Base-by-base conservation (phyloP, 441 rosid species). In the Macaranga tanarius region DNA sequence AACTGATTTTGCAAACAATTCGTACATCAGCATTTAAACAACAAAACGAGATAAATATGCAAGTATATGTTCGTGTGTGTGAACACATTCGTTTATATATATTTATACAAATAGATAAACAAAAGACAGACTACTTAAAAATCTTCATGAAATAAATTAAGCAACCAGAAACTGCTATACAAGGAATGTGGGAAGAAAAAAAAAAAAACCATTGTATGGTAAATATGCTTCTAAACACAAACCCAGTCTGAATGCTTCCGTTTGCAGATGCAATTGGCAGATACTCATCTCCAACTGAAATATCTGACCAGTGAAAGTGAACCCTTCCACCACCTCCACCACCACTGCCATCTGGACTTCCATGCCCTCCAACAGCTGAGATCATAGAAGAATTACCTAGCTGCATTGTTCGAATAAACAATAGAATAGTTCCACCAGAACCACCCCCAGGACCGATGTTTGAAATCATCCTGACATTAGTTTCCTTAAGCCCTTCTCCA, bases 301-400 rank as follows among this genome's bases (percentile, higher is more conserved):
- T 85, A 77, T 87, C 82, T 68, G 96, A 80, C 98, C 97, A 93
- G 76, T 92, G 96, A 77, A 93, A 89, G 84, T 93, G 98, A 81
- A 93, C 80, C 76, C 98, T 87, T 50, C 98, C 98, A 78, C 98
- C 98, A 67, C 98, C 95, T 56, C 98, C 98, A 42, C 97, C 97
- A 52, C 98, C 98, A 59, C 96, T 88, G 38, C 97, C 96, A 71
- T 82, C 81, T 50, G 81, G 85, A 78, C 92, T 88, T 71, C 98
- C 98, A 81, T 85, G 90, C 75, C 98, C 98, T 70, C 98, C 98
- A 67, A 70, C 73, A 63, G 88, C 80, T 74, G 97, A 89, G 80
- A 89, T 85, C 58, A 73, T 72, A 28, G 98, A 87, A 69, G 89
- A 85, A 68, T 74, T 79, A 17, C 84, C 84, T 74, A 93, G 84